phyloP scores from a whole-genome alignment of 352 stramenopile genomes.

The Phytophthora lateralis region DNA sequence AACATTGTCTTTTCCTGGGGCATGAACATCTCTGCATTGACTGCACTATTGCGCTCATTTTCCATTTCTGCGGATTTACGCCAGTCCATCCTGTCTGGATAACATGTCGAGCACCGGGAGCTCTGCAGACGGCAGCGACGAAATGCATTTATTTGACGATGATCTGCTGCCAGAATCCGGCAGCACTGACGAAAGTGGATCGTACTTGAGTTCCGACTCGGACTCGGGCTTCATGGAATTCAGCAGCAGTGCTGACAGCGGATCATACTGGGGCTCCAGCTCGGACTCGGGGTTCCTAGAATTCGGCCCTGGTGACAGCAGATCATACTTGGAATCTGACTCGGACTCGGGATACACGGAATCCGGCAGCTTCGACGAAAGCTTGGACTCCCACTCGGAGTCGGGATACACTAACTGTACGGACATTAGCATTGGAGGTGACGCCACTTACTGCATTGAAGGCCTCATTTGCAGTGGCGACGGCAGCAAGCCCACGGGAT shows the following conservation, averaged over 20 bases:
- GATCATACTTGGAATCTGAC: neutral
- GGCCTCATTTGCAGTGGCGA: conserved; percentile 41
- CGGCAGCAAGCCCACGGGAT: conserved; percentile 29
- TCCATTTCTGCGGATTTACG: conserved; percentile 6
- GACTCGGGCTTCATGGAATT: neutral
- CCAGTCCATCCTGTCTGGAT: neutral
- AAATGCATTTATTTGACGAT: conserved; percentile 1
- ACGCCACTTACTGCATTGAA: conserved; percentile 49
- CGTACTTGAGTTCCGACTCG: neutral
- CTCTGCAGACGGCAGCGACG: conserved; percentile 1
- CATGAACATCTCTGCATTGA: neutral
- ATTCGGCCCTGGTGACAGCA: neutral
- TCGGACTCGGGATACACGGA: conserved; percentile 2
- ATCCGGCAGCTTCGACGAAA: neutral
- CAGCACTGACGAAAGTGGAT: neutral
- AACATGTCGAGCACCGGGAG: conserved; percentile 1
- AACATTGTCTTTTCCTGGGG: neutral
- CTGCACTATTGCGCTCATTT: neutral
- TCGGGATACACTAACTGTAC: conserved; percentile 29
- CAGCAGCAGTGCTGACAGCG: neutral
- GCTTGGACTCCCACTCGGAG: conserved; percentile 4
- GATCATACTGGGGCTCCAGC: neutral
- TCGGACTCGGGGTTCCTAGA: neutral
- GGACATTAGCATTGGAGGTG: conserved; percentile 41
- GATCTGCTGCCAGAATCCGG: conserved; percentile 1